Evolutionary conservation across 768 basidiomycete species (phyloP).

Genomic region (Collybia mongolica): DNA sequence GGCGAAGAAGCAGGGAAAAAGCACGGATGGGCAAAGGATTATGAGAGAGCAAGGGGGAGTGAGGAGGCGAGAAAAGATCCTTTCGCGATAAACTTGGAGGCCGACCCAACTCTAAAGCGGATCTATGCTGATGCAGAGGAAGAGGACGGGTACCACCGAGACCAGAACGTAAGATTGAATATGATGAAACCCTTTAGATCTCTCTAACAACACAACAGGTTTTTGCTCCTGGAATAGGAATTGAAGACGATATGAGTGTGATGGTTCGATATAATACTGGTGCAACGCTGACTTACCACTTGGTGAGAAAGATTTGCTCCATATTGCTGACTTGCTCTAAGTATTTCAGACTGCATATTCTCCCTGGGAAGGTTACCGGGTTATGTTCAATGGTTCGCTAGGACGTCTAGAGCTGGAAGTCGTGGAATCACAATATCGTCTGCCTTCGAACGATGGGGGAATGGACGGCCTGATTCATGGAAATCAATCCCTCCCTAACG

Average conservation of each 20-base stretch:
- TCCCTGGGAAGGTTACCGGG: slow-evolving; percentile 47
- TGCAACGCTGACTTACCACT: slow-evolving; percentile 51
- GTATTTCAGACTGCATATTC: slow-evolving; percentile 35
- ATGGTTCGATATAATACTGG: slow-evolving; percentile 46
- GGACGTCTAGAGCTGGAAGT: slow-evolving; percentile 52
- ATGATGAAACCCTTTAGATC: background rate
- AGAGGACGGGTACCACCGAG: slow-evolving; percentile 48
- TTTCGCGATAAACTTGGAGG: slow-evolving; percentile 47
- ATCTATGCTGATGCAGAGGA: slow-evolving; percentile 46
- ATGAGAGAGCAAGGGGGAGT: slow-evolving; percentile 40
- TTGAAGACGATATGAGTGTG: slow-evolving; percentile 53
- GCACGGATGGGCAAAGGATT: slow-evolving; percentile 46
- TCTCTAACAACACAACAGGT: slow-evolving; percentile 20
- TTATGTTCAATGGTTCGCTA: slow-evolving; percentile 52
- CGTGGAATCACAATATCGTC: slow-evolving; percentile 40
- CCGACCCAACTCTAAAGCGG: slow-evolving; percentile 38
- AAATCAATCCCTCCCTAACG: slow-evolving; percentile 35
- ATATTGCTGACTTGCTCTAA: background rate
- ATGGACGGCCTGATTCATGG: slow-evolving; percentile 35
- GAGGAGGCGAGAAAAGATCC: slow-evolving; percentile 43
- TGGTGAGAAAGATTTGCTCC: slow-evolving; percentile 25
- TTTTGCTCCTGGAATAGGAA: slow-evolving; percentile 39
- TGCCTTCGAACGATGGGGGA: slow-evolving; percentile 23
- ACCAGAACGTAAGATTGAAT: slow-evolving; percentile 38
- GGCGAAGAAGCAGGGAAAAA: slow-evolving; percentile 42